Evolutionary conservation across 257 asterid species (phyloP), one percentile per base, ranked within the genome.

Genomic region (Leonotis leonurus): DNA sequence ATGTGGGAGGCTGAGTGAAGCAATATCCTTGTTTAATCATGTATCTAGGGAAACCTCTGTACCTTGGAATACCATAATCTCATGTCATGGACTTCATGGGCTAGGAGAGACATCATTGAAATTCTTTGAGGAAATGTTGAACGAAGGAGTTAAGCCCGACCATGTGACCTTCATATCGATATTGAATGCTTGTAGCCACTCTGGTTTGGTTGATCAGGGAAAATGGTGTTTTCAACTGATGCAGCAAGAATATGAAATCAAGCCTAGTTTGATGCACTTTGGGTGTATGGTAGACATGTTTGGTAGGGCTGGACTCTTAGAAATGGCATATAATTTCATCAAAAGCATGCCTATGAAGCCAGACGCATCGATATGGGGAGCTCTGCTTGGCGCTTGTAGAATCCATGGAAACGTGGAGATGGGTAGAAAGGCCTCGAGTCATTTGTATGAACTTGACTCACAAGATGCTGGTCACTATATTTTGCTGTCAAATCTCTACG

Each of bases 21-120:
- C 96, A 5, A 59, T 85, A 78, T 72, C 76, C 51, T 70, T 85
- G 53, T 88, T 88, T 73, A 30, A 60, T 40, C 83, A 81, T 65
- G 70, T 81, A 64, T 63, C 88, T 4, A 64, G 73, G 36, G 79
- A 57, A 6, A 80, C 65, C 53, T 65, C 85, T 43, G 79, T 72
- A 56, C 83, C 86, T 32, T 88, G 92, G 95, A 88, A 85, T 63
- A 74, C 92, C 51, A 70, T 88, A 53, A 83, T 88, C 74, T 75
- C 85, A 22, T 83, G 95, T 64, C 88, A 85, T 52, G 92, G 92
- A 59, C 80, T 89, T 62, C 94, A 89, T 37, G 95, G 97, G 25
- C 73, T 60, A n/a, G 91, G 90, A 25, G 70, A 71, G 69, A 78
- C 72, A 56, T 81, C 89, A 61, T 67, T 89, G 45, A 60, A 77